Base-by-base conservation (phyloP, 768 basidiomycete genomes). In the Xerocomellus chrysenteron region DNA sequence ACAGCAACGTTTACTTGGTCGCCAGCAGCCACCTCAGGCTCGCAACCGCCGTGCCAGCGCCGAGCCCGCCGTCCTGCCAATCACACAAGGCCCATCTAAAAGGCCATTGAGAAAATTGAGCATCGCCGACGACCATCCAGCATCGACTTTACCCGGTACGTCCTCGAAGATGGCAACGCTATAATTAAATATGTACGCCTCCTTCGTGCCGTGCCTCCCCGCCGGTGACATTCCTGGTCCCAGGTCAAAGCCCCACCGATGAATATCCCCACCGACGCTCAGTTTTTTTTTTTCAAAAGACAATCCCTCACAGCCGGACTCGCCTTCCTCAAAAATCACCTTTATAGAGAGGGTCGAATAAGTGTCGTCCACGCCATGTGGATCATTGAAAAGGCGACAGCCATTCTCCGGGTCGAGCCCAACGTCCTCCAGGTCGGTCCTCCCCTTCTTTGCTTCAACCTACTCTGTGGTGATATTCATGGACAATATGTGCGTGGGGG, bases 181-280 rank as follows among this genome's bases (percentile, higher is more conserved):
- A 88, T 97, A 45, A 85, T 98, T 68, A 98, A 98, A 75, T 95
- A 98, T 77, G 94, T 96, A 64, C 63, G 86, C 24, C 33, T 39
- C 33, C 16, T 32, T 35, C 55, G 2, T 43, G 26, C 24, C 19
- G 13, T 4, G 13, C 26, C 36, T 46, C 49, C 21, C 53, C 52
- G 54, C 59, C 50, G 26, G 39, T 63, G 42, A 59, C 43, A 8
- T 19, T 35, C 11, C 36, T 32, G 21, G 19, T 36, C 6, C 11
- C 68, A 97, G 94, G 94, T 98, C 9, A 97, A 98, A 86, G 95
- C 97, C 26, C 96, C 97, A 26, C 95, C 97, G 47, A 95, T 96
- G 87, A 79, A 77, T 63, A 83, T 88, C 56, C 97, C 97, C 2
- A 94, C 95, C 2, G 85, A 90, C 63, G 91, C 90, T 63, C 93